A percentile compares a stretch with the other conserved stretches of the same genome.
Evolutionary conservation across 768 basidiomycete genomes (phyloP).

Genomic region (Xanthoconium purpureum): DNA sequence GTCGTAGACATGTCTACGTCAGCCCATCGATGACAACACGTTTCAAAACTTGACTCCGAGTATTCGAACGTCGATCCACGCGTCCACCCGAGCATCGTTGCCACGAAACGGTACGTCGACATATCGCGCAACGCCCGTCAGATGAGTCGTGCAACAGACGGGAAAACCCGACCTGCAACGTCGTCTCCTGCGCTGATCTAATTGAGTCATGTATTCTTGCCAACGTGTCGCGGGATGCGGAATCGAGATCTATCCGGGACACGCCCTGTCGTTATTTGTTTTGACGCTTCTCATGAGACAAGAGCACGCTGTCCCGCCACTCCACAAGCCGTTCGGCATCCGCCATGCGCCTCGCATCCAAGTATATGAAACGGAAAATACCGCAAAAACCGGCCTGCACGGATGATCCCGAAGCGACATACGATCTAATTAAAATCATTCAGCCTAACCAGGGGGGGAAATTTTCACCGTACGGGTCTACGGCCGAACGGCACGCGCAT

Average conservation of each 20-base stretch:
- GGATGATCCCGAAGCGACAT: not conserved
- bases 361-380: conserved; percentile 6
- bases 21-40: too few species aligned
- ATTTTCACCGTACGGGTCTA: not conserved
- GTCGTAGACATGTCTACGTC: too few species aligned
- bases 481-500: too few species aligned
- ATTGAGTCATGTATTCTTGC: too few species aligned
- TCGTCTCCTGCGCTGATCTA: too few species aligned
- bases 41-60: too few species aligned
- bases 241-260: not conserved
- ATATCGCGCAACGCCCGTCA: too few species aligned
- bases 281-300: not conserved
- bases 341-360: not conserved
- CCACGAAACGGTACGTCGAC: too few species aligned
- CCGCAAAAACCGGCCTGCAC: not conserved
- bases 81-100: too few species aligned
- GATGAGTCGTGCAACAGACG: not conserved
- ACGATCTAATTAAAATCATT: not conserved
- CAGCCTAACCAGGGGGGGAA: not conserved
- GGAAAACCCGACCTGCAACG: conserved; percentile 1
- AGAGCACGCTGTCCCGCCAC: not conserved
- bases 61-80: too few species aligned
- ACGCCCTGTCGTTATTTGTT: not conserved
- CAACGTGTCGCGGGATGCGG: not conserved
- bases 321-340: not conserved